Base-by-base conservation (phyloP, 192 early-diverging fungal species). In the Phlyctochytrium arcticum region DNA sequence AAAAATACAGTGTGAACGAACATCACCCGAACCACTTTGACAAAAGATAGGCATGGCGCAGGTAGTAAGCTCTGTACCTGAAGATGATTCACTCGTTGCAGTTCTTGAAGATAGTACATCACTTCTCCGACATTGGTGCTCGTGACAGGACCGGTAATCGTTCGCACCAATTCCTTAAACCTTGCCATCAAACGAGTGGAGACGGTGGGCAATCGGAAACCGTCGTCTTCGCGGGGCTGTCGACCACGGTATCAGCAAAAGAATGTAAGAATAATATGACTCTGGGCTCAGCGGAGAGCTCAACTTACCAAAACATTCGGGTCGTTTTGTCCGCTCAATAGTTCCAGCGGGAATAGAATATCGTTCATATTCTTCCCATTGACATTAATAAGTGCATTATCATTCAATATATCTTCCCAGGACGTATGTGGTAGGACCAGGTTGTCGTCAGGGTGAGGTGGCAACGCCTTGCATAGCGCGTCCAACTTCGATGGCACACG, bases 401-500 rank as follows among this genome's bases (percentile, higher is more conserved):
- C 82, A 21, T 61, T 48, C 19, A 84, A 55, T 4, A 76, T 39
- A 24, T 84, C 82, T 37, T 80, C 78, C 82, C 82, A 84, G 0
- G 72, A 60, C 66, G 64, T 49, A n/a, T 33, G 37, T 50, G 80
- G 69, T 42, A 83, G 58, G 2, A 78, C 59, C 34, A 70, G 55
- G 56, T 57, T 71, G 48, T 83, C 81, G 39, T 83, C 81, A 15
- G 70, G 57, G 59, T 83, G 81, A 21, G 81, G 74, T 4, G 69
- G 53, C 27, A 83, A 39, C 29, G 63, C 33, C 51, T 71, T 77
- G 31, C 47, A 35, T 30, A 70, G 51, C 42, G 66, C 33, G 7
- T 80, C 76, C 6, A 77, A 36, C 29, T 55, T 64, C 4, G 67
- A 62, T 10, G 76, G 78, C 9, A 75, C 63, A n/a, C 76, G 73